These are phyloP conservation scores for Talaromyces sp. DNA, from an alignment of 2,329 filamentous ascomycete species.

Conservation along the genomic window DNA sequence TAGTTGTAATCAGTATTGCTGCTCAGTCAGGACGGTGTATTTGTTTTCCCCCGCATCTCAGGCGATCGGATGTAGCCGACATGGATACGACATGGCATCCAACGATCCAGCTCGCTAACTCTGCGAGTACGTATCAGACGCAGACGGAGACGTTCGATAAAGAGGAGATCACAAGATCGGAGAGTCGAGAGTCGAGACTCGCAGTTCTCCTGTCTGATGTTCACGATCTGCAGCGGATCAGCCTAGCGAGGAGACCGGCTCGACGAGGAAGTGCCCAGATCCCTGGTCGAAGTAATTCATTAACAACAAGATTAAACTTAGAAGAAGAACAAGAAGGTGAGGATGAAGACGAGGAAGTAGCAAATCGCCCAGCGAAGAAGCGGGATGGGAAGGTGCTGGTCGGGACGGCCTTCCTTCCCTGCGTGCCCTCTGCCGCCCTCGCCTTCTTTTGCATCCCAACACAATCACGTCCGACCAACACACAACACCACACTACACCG, in stretches of 20 bases:
- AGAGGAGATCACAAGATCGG: not conserved
- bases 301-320: not conserved
- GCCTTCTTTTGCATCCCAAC: not conserved
- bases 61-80: not conserved
- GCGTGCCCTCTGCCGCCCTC: not conserved
- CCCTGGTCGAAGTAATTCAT: not conserved
- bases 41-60: not conserved
- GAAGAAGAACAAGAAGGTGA: not conserved
- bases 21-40: not conserved
- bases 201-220: not conserved
- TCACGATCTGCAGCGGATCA: not conserved
- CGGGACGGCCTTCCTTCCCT: not conserved
- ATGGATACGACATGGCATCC: not conserved
- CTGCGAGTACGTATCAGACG: not conserved
- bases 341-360: not conserved
- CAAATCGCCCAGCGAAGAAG: not conserved
- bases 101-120: not conserved
- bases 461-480: no score
- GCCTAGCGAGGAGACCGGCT: not conserved
- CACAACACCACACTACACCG: not conserved
- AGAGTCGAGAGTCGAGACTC: not conserved
- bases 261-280: not conserved
- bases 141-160: not conserved
- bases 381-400: not conserved
- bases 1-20: no score